phyloP scores from a whole-genome alignment of 202 grass and related monocot genomes.

The Elaeis oleifera region DNA sequence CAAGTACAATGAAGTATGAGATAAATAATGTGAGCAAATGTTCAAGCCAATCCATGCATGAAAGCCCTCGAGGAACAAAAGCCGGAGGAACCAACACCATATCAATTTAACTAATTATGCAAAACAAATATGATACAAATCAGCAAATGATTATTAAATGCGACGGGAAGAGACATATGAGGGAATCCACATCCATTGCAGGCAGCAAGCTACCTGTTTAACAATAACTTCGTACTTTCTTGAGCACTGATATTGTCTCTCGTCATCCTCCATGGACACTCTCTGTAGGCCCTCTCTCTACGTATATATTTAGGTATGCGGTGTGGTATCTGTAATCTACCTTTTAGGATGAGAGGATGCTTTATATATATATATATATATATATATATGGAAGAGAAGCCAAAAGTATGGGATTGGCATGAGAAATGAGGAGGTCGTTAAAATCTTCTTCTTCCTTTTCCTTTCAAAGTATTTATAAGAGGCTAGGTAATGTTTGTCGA shows the following conservation, averaged over 20 bases:
- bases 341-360: not conserved
- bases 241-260: not conserved
- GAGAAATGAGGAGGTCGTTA: not conserved
- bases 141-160: not conserved
- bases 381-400: not conserved
- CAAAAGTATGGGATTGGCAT: not conserved
- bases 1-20: too few relatives aligned
- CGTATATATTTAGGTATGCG: too few relatives aligned
- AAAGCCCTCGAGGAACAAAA: too few relatives aligned
- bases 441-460: not conserved
- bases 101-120: too few relatives aligned
- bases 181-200: not conserved
- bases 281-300: too few relatives aligned
- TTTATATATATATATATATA: not conserved
- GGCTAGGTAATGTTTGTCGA: too few relatives aligned
- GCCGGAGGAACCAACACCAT: too few relatives aligned
- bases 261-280: conserved; percentile 1
- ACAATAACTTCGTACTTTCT: not conserved
- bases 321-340: too few relatives aligned
- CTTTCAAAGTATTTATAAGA: too few relatives aligned
- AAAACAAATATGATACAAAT: not conserved
- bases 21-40: too few relatives aligned
- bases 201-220: conserved; percentile 1
- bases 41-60: too few relatives aligned
- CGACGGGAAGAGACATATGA: not conserved